Base-by-base conservation (phyloP, 139 green algal species). In the Volvox reticuliferus region DNA sequence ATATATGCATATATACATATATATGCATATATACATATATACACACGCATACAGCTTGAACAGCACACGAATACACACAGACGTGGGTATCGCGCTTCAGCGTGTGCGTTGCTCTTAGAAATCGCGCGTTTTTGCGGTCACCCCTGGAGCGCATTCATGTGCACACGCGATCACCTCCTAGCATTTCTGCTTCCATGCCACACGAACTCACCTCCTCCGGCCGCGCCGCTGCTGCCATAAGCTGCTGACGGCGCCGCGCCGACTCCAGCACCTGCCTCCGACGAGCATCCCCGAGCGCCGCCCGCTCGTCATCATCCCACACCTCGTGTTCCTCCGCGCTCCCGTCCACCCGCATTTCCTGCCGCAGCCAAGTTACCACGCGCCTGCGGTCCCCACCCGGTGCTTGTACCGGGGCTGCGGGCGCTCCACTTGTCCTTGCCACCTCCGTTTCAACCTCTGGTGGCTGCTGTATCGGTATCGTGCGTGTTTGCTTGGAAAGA, bases 141-240 rank as follows among this genome's bases (percentile, higher is more conserved):
- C n/a, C n/a, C n/a, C n/a, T n/a, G n/a, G 44, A 55, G 44, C 44
- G 44, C 44, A 9, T 55, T 9, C 44, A 55, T 55, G 44, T 55
- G 44, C 9, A 14, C 44, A 55, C 44, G 44, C 44, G 44, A 55
- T 9, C 44, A 55, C 44, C 9, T 55, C 44, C 44, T 9, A 55
- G 9, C 44, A 55, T 14, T 55, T 55, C 44, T 55, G 44, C 9
- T 9, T 55, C 44, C 5, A 55, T 5, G 44, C 44, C 9, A 55
- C 44, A 55, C 44, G 44, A 55, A 55, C 84, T 20, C 84, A 82
- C 84, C 69, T 90, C 36, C 86, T 90, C 86, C 19, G 86, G 71
- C 69, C 19, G n/a, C 73, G 86, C 71, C 44, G 86, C 86, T n/a
- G 0, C 26, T 75, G 12, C 30, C 73, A 90, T 44, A 1, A 90